Evolutionary conservation across 805 yeast genomes (phyloP), one percentile per base, ranked within the genome.

Genomic region (Metschnikowia koreensis): DNA sequence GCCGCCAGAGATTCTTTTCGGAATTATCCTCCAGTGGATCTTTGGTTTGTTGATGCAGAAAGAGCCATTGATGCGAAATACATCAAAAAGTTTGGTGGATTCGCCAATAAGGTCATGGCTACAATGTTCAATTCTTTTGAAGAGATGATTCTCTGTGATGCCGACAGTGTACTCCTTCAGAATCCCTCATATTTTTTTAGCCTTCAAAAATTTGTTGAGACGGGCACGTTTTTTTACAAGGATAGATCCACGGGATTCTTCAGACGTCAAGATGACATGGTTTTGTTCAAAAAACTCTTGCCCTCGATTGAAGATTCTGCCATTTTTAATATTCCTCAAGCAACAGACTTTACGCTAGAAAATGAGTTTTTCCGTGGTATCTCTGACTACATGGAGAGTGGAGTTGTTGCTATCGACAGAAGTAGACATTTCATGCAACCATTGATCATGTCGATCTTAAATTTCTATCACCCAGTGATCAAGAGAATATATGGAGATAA

Each of bases 131-230:
- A 50, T 37, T 45, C 57, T 17, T 58, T 58, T 15, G 60, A 52
- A 16, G 57, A 58, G 29, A 45, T 50, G 7, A 64, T 82, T 8
- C 65, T 82, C 34, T 49, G 82, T 13, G 87, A 82, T 58, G 82
- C 83, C 2, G 83, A 78, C 54, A 67, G 76, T 0, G 78, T 81
- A 0, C 72, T 81, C 0, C 65, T 79, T 44, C 66, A 70, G n/a
- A 46, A 70, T 12, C 44, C 57, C 1, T 41, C 47, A n/a, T 51
- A 53, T 44, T 65, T 77, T 54, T 70, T 77, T 51, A 57, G 67
- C 12, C 57, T 71, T 26, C 55, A 61, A 12, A 67, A 67, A 22
- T 78, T 70, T 59, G 49, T 60, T 38, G 60, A 65, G 6, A 63
- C 69, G 3, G 72, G 74, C 60, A 68, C 58, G 6, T 29, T 46